A percentile compares a stretch with the other conserved stretches of the same genome.
Evolutionary conservation across 1,139 yeast species (phyloP).

Genomic region (Hanseniaspora sp.): DNA sequence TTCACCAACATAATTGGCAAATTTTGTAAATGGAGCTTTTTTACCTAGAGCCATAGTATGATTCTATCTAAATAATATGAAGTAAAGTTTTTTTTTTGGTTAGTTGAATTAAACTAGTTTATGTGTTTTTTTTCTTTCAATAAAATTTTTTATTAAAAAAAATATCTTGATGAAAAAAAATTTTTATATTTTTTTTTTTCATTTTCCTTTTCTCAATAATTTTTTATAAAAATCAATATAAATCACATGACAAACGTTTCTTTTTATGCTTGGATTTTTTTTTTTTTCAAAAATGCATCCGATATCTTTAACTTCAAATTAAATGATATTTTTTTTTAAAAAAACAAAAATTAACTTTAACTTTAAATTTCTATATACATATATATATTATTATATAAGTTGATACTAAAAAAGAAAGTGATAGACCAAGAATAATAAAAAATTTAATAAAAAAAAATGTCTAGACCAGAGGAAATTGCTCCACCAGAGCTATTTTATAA

Average conservation of each 20-base stretch:
- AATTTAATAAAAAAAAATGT: conserved; percentile 43
- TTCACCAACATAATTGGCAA: conserved; percentile 7
- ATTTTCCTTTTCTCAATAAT: neutral
- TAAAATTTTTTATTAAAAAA: too few species aligned
- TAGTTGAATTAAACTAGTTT: too few species aligned
- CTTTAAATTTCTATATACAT: neutral
- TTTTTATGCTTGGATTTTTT: neutral
- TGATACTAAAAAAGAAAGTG: too few species aligned
- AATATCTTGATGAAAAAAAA: too few species aligned
- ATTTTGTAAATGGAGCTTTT: neutral
- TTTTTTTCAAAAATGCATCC: neutral
- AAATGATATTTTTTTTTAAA: neutral
- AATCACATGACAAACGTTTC: neutral
- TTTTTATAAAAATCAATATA: neutral
- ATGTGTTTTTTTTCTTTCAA: too few species aligned
- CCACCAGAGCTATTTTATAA: conserved; percentile 95
- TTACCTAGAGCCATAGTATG: neutral
- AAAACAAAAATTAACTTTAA: too few species aligned
- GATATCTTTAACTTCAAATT: too few species aligned
- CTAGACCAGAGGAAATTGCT: conserved; percentile 94
- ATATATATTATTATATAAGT: too few species aligned
- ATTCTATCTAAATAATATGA: neutral
- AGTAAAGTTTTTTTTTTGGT: neutral
- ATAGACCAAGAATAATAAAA: neutral
- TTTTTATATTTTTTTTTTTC: too few species aligned